phyloP scores from a whole-genome alignment of 306 rosid genomes.

The Prunus kanzakura region DNA sequence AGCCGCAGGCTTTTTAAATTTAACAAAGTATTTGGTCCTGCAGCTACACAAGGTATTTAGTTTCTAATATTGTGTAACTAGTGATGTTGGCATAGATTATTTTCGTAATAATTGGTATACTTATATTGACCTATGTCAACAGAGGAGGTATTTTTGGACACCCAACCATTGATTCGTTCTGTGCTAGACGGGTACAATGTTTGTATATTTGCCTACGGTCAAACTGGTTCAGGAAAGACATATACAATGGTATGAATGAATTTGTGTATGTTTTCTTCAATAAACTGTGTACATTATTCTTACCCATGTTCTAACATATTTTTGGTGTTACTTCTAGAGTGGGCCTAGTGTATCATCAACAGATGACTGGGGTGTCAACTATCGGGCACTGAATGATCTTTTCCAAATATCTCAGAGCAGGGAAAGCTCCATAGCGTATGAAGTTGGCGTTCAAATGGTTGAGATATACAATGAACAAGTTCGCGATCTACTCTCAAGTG shows the following conservation, averaged over 20 bases:
- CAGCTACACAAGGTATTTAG: slow-evolving; percentile 72
- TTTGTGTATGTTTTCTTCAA: slow-evolving; percentile 18
- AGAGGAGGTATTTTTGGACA: slow-evolving; percentile 91
- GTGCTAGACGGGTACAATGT: slow-evolving; percentile 97
- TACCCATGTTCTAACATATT: slow-evolving; percentile 9
- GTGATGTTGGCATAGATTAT: background rate
- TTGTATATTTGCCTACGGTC: slow-evolving; percentile 99
- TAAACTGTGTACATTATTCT: background rate
- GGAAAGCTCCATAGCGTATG: slow-evolving; percentile 69
- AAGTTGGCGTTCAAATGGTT: slow-evolving; percentile 97
- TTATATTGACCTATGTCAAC: slow-evolving; percentile 12
- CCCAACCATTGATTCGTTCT: slow-evolving; percentile 84
- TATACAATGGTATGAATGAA: slow-evolving; percentile 77
- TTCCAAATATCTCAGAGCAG: slow-evolving; percentile 85
- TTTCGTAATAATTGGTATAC: background rate
- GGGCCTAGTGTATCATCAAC: slow-evolving; percentile 73
- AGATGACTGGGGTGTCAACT: slow-evolving; percentile 96
- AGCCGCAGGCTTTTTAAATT: slow-evolving; percentile 76
- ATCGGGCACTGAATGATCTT: slow-evolving; percentile 90
- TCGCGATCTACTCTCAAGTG: slow-evolving; percentile 79
- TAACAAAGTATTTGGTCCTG: slow-evolving; percentile 91
- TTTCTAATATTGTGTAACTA: slow-evolving; percentile 12
- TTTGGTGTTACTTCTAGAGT: slow-evolving; percentile 49
- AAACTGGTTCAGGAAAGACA: slow-evolving; percentile 98
- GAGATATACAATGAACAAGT: slow-evolving; percentile 98